Base-by-base conservation (phyloP, 768 basidiomycete genomes). In the Leccinum incarnatum region DNA sequence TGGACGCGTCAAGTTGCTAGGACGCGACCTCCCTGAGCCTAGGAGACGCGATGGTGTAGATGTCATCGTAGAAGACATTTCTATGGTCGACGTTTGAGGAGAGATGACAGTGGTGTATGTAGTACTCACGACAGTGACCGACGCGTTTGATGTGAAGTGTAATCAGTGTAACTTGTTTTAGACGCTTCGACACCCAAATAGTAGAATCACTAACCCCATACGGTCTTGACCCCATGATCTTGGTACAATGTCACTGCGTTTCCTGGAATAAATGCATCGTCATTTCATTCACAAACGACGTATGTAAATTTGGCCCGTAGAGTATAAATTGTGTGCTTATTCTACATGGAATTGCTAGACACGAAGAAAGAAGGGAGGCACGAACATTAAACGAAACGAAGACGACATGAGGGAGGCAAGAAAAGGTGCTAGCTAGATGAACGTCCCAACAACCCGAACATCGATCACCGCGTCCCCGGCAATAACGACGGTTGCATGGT, bases 1-100 rank as follows among this genome's bases (percentile, higher is more conserved):
- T 8, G 83, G 82, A 49, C 83, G 84, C 40, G 69, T 58, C 15
- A 59, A 55, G 4, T 55, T 59, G 2, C 66, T 62, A 10, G 51
- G 58, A 53, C 55, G 60, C 36, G 66, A 65, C 46, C 54, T 59
- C 8, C 61, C 47, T 4, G 68, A 63, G 36, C 48, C 52, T 7
- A 60, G 37, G 14, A 54, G 54, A 21, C 62, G 67, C 11, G 59
- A 59, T 17, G 59, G 54, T 27, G 47, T 27, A 23, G 47, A 15
- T 15, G 14, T 7, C 14, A 47, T 47, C n/a, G 63, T 53, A 12
- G 69, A 64, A 32, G 58, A 57, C 61, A 59, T 62, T 5, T 32
- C 45, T 50, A 23, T 51, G 47, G 2, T 11, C 30, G 3, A 15
- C 5, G 5, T 4, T 36, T 19, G 32, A 34, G 32, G 42, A 46